Evolutionary conservation across 208 protist species (phyloP).

Genomic region (Crithidia thermophila): DNA sequence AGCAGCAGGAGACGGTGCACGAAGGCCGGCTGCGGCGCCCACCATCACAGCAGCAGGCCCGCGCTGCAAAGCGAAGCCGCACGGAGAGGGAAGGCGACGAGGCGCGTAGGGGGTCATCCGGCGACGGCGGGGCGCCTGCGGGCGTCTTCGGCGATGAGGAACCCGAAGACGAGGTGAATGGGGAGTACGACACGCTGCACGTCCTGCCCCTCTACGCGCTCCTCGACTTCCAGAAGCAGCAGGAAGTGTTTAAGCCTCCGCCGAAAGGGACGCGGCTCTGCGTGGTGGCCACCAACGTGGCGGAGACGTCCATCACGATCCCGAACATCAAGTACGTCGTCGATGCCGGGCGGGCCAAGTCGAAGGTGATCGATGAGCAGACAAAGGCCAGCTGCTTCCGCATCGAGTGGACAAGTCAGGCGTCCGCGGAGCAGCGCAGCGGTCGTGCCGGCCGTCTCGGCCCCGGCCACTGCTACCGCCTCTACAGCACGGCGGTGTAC

Average conservation of each 20-base stretch:
- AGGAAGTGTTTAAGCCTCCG: conserved; percentile 92
- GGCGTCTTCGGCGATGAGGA: conserved; percentile 10
- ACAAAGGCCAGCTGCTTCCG: conserved; percentile 97
- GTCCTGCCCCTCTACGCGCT: conserved; percentile 99
- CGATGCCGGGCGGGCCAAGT: conserved; percentile 97
- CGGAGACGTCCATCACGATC: conserved; percentile 99
- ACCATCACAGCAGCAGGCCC: conserved; percentile 1
- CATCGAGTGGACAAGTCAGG: conserved; percentile 97
- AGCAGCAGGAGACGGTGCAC: conserved; percentile 27
- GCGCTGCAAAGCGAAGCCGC: conserved; percentile 30
- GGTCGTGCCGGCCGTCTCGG: conserved; percentile 95
- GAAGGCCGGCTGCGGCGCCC: conserved; percentile 25
- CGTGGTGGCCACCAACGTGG: conserved; percentile 99
- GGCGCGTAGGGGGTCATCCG: conserved; percentile 3
- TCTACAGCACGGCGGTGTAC: conserved; percentile 97
- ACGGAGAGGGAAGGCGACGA: conserved; percentile 7
- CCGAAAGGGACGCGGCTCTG: conserved; percentile 93
- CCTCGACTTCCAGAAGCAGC: conserved; percentile 94
- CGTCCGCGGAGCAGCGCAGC: conserved; percentile 96
- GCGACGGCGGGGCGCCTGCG: not conserved
- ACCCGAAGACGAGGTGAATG: conserved; percentile 84
- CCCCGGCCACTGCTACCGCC: conserved; percentile 97
- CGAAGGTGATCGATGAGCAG: conserved; percentile 96
- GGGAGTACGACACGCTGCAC: conserved; percentile 89
- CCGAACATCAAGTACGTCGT: conserved; percentile 99